Evolutionary conservation across 257 asterid genomes (phyloP).

Genomic region (Jacaranda copaia): DNA sequence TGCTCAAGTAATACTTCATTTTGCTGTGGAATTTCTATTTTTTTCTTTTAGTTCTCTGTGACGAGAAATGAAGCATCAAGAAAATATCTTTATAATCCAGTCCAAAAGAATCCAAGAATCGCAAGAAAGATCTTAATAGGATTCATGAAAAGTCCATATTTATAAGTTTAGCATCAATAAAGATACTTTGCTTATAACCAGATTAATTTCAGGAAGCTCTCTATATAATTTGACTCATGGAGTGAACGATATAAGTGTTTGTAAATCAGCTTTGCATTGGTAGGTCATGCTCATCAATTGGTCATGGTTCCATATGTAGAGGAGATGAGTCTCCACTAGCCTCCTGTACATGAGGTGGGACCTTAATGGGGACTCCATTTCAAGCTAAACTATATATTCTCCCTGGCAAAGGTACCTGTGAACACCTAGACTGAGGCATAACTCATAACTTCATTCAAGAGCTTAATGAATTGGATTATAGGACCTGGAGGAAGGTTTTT

Average conservation of each 20-base stretch:
- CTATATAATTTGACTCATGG: not conserved
- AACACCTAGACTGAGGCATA: not conserved
- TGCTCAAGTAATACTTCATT: not conserved
- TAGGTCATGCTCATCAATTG: not conserved
- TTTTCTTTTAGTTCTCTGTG: not conserved
- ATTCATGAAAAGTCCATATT: not conserved
- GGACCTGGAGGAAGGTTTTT: not conserved
- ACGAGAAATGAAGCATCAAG: not conserved
- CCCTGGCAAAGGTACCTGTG: not conserved
- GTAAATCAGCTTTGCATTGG: not conserved
- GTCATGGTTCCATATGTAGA: not conserved
- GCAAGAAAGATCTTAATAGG: not conserved
- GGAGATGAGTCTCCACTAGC: not conserved
- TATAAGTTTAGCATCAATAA: not conserved
- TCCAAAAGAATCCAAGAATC: not conserved
- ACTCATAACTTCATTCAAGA: not conserved
- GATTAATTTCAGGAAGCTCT: constrained; percentile 3
- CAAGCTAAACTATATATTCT: not conserved
- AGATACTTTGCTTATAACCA: not conserved
- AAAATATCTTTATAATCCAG: not conserved
- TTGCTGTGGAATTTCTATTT: not conserved
- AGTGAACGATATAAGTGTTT: not conserved
- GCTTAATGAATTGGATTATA: not conserved
- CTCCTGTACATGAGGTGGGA: not conserved
- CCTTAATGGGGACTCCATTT: not conserved